These are phyloP conservation scores for Candida succiphila DNA, from an alignment of 805 yeast species.

Conservation along the genomic window DNA sequence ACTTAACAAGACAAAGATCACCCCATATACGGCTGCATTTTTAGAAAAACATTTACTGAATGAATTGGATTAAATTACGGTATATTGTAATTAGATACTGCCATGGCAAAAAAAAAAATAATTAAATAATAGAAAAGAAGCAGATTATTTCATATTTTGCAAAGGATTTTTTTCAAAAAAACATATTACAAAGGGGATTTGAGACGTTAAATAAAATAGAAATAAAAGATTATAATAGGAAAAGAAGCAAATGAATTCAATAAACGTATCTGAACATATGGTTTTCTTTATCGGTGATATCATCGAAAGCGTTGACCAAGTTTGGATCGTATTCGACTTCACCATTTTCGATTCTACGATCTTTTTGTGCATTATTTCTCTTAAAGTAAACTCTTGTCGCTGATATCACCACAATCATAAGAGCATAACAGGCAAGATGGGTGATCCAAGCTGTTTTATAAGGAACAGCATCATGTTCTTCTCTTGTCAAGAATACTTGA, in stretches of 20 bases:
- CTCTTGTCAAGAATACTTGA: constrained; percentile 16
- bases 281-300: constrained; percentile 17
- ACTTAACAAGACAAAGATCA: constrained; percentile 5
- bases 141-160: background rate
- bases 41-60: constrained; percentile 11
- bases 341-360: constrained; percentile 1
- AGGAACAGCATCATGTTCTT: constrained; percentile 12
- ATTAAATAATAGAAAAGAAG: background rate
- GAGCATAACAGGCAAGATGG: constrained; percentile 3
- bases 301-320: constrained; percentile 18
- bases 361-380: constrained; percentile 10
- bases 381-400: constrained; percentile 5
- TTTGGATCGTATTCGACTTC: constrained; percentile 3
- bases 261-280: constrained; percentile 10
- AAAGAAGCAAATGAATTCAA: background rate
- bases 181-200: too few species aligned
- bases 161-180: background rate
- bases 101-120: background rate
- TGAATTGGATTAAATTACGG: constrained; percentile 14
- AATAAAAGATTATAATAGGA: background rate
- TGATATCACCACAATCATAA: background rate
- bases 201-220: background rate
- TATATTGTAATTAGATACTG: background rate
- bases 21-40: constrained; percentile 14
- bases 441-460: constrained; percentile 9